Evolutionary conservation across 768 basidiomycete genomes (phyloP).

Genomic region (Fibroporia radiculosa): DNA sequence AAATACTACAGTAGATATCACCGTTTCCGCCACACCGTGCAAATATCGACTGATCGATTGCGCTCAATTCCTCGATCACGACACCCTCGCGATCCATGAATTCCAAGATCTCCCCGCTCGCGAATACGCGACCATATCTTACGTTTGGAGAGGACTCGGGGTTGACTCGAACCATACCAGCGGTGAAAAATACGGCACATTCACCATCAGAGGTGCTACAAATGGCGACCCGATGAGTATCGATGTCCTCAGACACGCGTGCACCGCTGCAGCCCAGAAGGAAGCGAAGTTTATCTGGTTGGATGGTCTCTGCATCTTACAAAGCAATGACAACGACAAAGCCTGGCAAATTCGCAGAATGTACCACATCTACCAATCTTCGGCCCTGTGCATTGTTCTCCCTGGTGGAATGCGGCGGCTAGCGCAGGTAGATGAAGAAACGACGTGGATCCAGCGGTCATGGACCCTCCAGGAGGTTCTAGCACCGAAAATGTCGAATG

Average conservation of each 20-base stretch:
- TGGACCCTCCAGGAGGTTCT: conserved; percentile 11
- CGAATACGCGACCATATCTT: conserved; percentile 8
- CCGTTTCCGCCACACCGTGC: not conserved
- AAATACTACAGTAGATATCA: too few relatives aligned
- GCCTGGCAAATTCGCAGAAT: conserved; percentile 10
- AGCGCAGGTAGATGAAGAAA: conserved; percentile 6
- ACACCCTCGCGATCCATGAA: conserved; percentile 4
- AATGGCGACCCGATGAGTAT: conserved; percentile 7
- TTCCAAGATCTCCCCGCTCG: conserved; percentile 5
- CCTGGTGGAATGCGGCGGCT: conserved; percentile 8
- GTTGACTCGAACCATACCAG: not conserved
- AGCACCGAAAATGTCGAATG: not conserved
- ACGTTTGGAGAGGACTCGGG: conserved; percentile 8
- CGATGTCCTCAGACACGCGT: conserved; percentile 5
- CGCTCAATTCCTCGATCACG: not conserved
- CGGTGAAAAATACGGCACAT: not conserved
- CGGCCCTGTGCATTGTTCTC: conserved; percentile 6
- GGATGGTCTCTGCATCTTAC: conserved; percentile 10
- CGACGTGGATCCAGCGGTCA: conserved; percentile 9
- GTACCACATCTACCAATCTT: conserved; percentile 7
- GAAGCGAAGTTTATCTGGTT: conserved; percentile 6
- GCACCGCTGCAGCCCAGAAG: conserved; percentile 1
- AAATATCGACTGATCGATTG: conserved; percentile 9
- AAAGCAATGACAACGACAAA: conserved; percentile 4
- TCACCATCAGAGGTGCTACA: conserved; percentile 4